Base-by-base conservation (phyloP, 169 alveolate species). In the Toxoplasma gondii region DNA sequence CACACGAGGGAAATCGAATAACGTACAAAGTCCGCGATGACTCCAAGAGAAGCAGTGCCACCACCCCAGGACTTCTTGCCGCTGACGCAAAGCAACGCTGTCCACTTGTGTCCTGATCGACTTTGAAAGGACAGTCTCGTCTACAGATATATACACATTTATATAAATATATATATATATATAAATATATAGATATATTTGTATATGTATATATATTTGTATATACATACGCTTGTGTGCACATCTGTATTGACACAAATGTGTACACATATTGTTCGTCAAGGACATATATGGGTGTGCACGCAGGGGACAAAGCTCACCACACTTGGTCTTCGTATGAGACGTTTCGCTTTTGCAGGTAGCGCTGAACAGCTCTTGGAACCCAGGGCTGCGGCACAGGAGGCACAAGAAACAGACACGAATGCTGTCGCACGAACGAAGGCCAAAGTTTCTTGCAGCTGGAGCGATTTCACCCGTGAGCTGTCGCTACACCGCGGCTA, bases 381-480 rank as follows among this genome's bases (percentile, higher is more conserved):
- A 92, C 91, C 94, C 94, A 92, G 67, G 94, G 94, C 94, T 92
- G 90, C 36, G 39, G 81, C 36, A 88, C 12, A 7, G 58, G 12
- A 83, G 39, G 19, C 36, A n/a, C 70, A 12, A 34, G 70, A 53
- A 44, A 83, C 19, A 22, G 39, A 36, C n/a, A 49, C 58, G 58
- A 49, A 49, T 12, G 58, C 12, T 4, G 58, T 29, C 91, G 78
- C n/a, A 70, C 34, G 70, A 83, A 83, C n/a, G 19, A 9, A 22
- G 17, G n/a, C 38, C 5, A 83, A 49, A 49, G 58, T 49, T 49
- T 78, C 22, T 12, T 12, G 4, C 53, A 12, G 86, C 44, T 78
- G 22, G 86, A 49, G 4, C 58, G 58, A 49, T 49, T 12, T 4
- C 58, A 4, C 58, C 4, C 58, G 12, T 7, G 58, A 12, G 58